Base-by-base conservation (phyloP, 2,329 filamentous ascomycete genomes). In the Fonsecaea pedrosoi region DNA sequence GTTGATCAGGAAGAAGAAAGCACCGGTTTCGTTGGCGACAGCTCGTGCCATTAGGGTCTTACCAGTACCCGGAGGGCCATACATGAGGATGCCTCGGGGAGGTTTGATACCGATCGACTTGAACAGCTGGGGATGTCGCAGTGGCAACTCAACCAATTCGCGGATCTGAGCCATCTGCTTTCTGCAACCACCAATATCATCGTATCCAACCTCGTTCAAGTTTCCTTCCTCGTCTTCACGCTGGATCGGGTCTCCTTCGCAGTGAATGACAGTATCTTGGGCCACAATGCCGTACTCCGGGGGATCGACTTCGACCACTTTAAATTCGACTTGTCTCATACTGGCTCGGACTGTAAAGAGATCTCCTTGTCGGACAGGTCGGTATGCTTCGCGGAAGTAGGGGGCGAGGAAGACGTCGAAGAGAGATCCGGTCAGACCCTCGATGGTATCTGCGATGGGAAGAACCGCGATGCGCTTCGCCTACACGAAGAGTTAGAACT, bases 61-160 rank as follows among this genome's bases (percentile, higher is more conserved):
- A 90, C 95, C 95, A 71, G 95, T 98, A 91, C 95, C 95, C 10
- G 95, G 95, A 76, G 95, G 95, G 72, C 95, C 95, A 80, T 91
- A 94, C 77, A 99, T 92, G 78, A 99, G 87, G 77, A 98, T 96
- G 89, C 95, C 95, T 77, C 95, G 93, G 54, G 95, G 95, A 64
- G 95, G 95, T 88, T 99, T 99, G 85, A 99, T 97, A 88, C 95
- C 95, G 77, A 99, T 98, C 48, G 94, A 98, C 87, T 98, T 99
- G 91, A 99, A 99, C 59, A 99, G 90, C 81, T 98, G 95, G 68
- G 95, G 95, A 82, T 99, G 95, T 77, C 95, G 90, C 69, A 99
- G 87, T 69, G 95, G 95, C 74, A 99, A 86, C 86, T 99, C 95
- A 72, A 99, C 95, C 86, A 99, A 89, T 81, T 99, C 95, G 79